phyloP scores from a whole-genome alignment of 2,329 filamentous ascomycete species.

The Graphilbum ipis-grandicollis region DNA sequence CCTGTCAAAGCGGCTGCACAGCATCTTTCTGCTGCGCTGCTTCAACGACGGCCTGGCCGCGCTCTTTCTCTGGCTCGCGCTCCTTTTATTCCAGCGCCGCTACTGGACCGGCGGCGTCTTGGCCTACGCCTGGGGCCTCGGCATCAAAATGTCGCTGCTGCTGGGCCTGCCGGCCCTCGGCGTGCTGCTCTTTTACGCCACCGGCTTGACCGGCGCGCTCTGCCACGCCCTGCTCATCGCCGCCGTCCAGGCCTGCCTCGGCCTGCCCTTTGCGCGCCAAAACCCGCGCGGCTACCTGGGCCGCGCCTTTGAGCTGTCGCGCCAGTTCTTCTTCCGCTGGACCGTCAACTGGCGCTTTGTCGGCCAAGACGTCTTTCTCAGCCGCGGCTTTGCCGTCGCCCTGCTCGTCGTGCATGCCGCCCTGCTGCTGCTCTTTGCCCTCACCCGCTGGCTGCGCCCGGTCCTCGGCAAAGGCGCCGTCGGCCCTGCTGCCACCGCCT shows the following conservation, averaged over 20 bases:
- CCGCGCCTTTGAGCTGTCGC: constrained; percentile 76
- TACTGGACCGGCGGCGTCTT: constrained; percentile 58
- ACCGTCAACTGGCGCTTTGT: constrained; percentile 98
- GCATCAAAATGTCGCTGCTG: constrained; percentile 89
- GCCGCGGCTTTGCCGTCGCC: constrained; percentile 44
- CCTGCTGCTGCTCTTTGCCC: constrained; percentile 49
- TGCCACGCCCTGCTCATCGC: constrained; percentile 53
- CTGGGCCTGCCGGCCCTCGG: constrained; percentile 69
- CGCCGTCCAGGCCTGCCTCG: constrained; percentile 57
- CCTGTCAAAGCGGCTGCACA: constrained; percentile 82
- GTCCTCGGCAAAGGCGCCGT: background rate
- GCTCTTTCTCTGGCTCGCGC: constrained; percentile 66
- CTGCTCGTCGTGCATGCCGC: constrained; percentile 49
- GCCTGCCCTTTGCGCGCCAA: constrained; percentile 48
- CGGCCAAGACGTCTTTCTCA: constrained; percentile 65
- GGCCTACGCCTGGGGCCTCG: constrained; percentile 61
- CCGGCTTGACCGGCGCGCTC: constrained; percentile 48
- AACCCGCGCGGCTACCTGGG: constrained; percentile 58
- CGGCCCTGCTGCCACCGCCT: constrained; percentile 22
- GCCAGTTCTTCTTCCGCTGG: constrained; percentile 92
- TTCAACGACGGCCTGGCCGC: constrained; percentile 94
- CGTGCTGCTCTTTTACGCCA: constrained; percentile 54
- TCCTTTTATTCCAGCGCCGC: constrained; percentile 59
- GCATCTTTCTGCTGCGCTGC: constrained; percentile 76
- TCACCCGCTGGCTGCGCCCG: constrained; percentile 56